Evolutionary conservation across 495 filamentous ascomycete species (phyloP), one percentile per base, ranked within the genome.

Genomic region (Cryomyces minteri): DNA sequence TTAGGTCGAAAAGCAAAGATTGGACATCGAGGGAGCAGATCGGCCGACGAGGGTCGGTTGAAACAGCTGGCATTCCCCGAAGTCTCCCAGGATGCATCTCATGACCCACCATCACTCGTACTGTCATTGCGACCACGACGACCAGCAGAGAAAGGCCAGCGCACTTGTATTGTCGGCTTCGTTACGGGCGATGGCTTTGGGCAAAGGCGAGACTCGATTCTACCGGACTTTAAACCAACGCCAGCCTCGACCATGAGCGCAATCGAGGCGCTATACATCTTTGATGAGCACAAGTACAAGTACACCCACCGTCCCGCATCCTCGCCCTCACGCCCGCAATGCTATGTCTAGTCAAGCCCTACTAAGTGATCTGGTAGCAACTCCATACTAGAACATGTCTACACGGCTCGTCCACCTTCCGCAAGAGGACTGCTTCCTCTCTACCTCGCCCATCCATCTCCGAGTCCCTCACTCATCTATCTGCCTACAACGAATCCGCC

Each of bases 211-310:
- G 1, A 37, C 34, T 37, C 34, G 34, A 37, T 37, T 37, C 34
- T 12, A 37, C 8, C 8, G 34, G 34, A 9, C 9, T 37, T 12
- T 12, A 38, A 10, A 38, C 34, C 34, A 38, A 38, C 12, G 12
- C 9, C 34, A 37, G n/a, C 9, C 30, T 30, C 44, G 31, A 60
- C 29, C 40, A 64, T 64, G 61, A 54, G 82, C 65, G 77, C 82
- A 59, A 81, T 98, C 56, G 88, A 94, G 71, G 90, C 90, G 54
- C 67, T 98, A 56, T 92, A 95, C 71, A 86, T 98, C 58, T 94
- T 80, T 61, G 85, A 95, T 70, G 85, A 93, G 66, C 72, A 82
- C 61, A 86, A 84, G 86, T 90, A 63, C 55, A 69, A 54, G 30
- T 38, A 41, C 41, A 14, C 32, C 53, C 53, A 38, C 64, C 66